phyloP scores from a whole-genome alignment of 495 filamentous ascomycete genomes.

The Penicillium psychrofluorescens region DNA sequence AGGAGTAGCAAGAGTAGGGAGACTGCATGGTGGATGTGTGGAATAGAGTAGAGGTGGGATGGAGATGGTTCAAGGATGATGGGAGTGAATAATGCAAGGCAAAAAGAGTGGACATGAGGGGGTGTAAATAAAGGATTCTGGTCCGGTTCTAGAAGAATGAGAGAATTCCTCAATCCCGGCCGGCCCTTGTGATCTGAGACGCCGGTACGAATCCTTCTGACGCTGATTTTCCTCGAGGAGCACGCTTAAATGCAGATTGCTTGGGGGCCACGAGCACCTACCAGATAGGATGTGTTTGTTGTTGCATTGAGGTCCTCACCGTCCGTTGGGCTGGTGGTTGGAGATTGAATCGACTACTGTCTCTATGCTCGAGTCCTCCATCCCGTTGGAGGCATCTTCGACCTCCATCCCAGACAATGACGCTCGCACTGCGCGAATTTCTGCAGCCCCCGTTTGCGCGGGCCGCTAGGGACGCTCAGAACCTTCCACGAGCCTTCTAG shows the following conservation, averaged over 20 bases:
- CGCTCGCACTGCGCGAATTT: not conserved
- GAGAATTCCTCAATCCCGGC: not conserved
- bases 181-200: constrained; percentile 18
- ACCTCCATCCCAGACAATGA: not conserved
- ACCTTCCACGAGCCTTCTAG: constrained; percentile 17
- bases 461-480: not conserved
- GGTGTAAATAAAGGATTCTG: constrained; percentile 10
- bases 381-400: no score
- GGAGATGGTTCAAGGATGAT: not conserved
- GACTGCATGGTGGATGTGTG: constrained; percentile 16
- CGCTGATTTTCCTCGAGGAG: not conserved
- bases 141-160: constrained; percentile 9
- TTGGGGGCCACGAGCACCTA: not conserved
- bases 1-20: constrained; percentile 20
- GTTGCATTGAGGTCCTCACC: no score
- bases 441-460: constrained; percentile 1
- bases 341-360: no score
- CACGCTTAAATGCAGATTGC: not conserved
- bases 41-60: not conserved
- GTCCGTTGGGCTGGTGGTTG: no score
- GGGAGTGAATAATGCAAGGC: constrained; percentile 1
- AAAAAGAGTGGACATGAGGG: constrained; percentile 5
- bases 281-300: no score
- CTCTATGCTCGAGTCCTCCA: no score
- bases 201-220: constrained; percentile 12